Base-by-base conservation (phyloP, 1,284 basidiomycete species). In the Mixia osmundae region DNA sequence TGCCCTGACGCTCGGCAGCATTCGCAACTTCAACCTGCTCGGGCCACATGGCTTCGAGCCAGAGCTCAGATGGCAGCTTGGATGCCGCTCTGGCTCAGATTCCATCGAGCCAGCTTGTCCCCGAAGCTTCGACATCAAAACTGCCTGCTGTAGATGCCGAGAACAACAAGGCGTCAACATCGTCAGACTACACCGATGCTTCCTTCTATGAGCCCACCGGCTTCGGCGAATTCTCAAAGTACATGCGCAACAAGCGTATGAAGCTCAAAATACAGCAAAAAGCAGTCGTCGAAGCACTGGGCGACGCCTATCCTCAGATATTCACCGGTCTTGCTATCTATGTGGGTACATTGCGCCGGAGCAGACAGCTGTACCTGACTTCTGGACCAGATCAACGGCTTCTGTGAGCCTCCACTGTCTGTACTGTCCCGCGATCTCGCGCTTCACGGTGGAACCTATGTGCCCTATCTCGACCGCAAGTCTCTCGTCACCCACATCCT, bases 191-290 rank as follows among this genome's bases (percentile, higher is more conserved):
- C n/a, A n/a, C n/a, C n/a, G n/a, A n/a, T n/a, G n/a, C n/a, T n/a
- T n/a, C n/a, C n/a, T n/a, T n/a, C n/a, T 91, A 89, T 54, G 75
- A 72, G 0, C 68, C 76, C 1, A 68, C 75, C 25, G 64, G 62
- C 15, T 94, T 89, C 51, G 82, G 79, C 12, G 71, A 71, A 10
- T 76, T 74, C 46, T 75, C 72, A 5, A 72, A 82, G 47, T 94
- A 91, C 53, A 77, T 89, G 76, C 57, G 65, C 9, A 65, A 83
- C 47, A 95, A 94, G 57, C 69, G 87, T 2, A 71, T 74, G 32
- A 95, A 95, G 54, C 54, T 89, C 30, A 44, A 36, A 30, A 40
- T 45, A 3, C 43, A 43, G 29, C n/a, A n/a, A n/a, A n/a, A n/a
- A n/a, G n/a, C n/a, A n/a, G n/a, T n/a, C n/a, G n/a, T n/a, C 39